Evolutionary conservation across 2,329 filamentous ascomycete species (phyloP).

Genomic region (Akanthomyces muscarius): DNA sequence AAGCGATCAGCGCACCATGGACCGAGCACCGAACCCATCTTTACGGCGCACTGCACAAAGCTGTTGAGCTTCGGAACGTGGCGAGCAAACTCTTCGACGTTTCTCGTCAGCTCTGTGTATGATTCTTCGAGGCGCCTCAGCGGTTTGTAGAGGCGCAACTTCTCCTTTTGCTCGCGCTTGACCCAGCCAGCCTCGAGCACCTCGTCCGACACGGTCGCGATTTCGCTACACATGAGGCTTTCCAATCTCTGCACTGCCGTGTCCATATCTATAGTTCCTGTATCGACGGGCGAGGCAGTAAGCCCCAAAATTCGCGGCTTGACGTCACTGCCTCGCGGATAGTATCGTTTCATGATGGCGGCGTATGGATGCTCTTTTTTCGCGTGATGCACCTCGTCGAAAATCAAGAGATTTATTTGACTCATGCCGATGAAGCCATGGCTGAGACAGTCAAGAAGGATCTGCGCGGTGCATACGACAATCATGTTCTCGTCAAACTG

Average conservation of each 20-base stretch:
- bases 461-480: slow-evolving; percentile 87
- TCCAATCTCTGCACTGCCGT: slow-evolving; percentile 72
- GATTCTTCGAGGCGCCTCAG: slow-evolving; percentile 43
- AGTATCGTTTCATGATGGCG: slow-evolving; percentile 84
- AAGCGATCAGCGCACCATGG: slow-evolving; percentile 80
- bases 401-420: slow-evolving; percentile 84
- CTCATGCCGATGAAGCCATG: slow-evolving; percentile 76
- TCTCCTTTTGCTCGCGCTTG: slow-evolving; percentile 44
- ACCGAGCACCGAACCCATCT: slow-evolving; percentile 65
- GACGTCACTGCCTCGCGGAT: slow-evolving; percentile 48
- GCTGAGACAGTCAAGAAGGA: slow-evolving; percentile 73
- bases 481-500: slow-evolving; percentile 66
- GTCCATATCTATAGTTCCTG: slow-evolving; percentile 63
- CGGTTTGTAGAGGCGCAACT: slow-evolving; percentile 41
- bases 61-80: slow-evolving; percentile 46
- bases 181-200: slow-evolving; percentile 25
- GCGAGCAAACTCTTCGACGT: slow-evolving; percentile 45
- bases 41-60: slow-evolving; percentile 52
- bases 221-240: slow-evolving; percentile 70
- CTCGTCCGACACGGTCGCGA: slow-evolving; percentile 63
- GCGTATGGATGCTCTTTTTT: slow-evolving; percentile 94
- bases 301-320: slow-evolving; percentile 81
- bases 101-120: slow-evolving; percentile 61
- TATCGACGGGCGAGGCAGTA: slow-evolving; percentile 93
- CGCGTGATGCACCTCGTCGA: slow-evolving; percentile 94